Evolutionary conservation across 352 stramenopile genomes (phyloP).

Genomic region (Pythium myriotylum): DNA sequence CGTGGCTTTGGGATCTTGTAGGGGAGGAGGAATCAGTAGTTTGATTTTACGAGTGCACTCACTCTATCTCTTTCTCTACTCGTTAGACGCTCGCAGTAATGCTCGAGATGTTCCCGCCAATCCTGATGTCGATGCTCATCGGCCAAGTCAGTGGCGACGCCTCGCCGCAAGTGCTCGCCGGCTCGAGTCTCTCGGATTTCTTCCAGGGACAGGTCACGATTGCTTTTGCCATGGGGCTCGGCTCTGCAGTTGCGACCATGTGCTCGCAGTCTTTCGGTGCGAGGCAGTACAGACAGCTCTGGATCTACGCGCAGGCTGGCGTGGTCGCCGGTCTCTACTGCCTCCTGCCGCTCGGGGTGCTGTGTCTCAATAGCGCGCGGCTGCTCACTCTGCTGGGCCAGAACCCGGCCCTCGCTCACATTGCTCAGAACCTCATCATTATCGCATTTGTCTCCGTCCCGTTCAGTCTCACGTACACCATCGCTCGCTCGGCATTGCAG

Average conservation of each 20-base stretch:
- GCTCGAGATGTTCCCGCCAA: constrained; percentile 4
- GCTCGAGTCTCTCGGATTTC: constrained; percentile 5
- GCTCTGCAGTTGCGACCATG: constrained; percentile 37
- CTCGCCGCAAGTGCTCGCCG: constrained; percentile 11
- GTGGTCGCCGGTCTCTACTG: constrained; percentile 27
- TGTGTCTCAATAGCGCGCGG: constrained; percentile 23
- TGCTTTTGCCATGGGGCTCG: constrained; percentile 33
- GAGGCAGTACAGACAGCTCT: constrained; percentile 36
- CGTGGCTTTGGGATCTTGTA: constrained; percentile 31
- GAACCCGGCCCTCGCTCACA: constrained; percentile 28
- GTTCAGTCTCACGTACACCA: constrained; percentile 31
- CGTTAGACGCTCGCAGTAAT: constrained; percentile 6
- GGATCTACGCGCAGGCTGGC: constrained; percentile 43
- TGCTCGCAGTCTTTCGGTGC: constrained; percentile 42
- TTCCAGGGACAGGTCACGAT: constrained; percentile 25
- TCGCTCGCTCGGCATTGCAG: constrained; percentile 41
- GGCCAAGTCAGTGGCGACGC: constrained; percentile 1
- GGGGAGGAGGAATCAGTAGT: not conserved
- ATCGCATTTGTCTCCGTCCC: constrained; percentile 27
- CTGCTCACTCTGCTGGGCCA: constrained; percentile 36
- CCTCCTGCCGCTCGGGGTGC: constrained; percentile 7
- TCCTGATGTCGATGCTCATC: constrained; percentile 9
- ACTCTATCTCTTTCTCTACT: not conserved
- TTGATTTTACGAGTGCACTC: too few species aligned
- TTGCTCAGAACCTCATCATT: constrained; percentile 29